Evolutionary conservation across 2,329 filamentous ascomycete species (phyloP), one percentile per base, ranked within the genome.

Genomic region (Calonectria pseudoturangicola): DNA sequence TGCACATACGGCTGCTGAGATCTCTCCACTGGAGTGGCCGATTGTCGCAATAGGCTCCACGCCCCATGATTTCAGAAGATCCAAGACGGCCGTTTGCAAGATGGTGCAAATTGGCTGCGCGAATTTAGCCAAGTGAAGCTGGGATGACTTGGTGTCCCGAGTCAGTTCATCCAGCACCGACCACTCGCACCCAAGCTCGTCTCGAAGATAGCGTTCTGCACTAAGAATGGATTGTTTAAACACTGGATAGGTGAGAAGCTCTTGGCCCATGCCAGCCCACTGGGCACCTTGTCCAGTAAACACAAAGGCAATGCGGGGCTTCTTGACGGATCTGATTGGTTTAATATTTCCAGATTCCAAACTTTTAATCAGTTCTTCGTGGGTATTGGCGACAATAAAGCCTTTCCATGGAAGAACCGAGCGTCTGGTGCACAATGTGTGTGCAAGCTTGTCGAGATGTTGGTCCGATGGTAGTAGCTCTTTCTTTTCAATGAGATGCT

Each of bases 251-350:
- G 0, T 43, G 13, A 70, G 30, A 1, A 85, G 72, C 41, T 77
- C 71, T 7, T 69, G 66, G 10, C 83, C 84, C 83, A 85, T 85
- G 0, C 72, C 43, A 1, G 79, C 62, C 79, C 79, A 84, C 58
- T 84, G 82, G 0, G 83, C 82, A 13, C 83, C 83, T 48, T 84
- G 83, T 0, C 82, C 82, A 1, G 82, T 84, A 63, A 84, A 84
- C 4, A 84, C 75, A 4, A 77, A 79, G 2, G 81, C 70, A n/a
- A 79, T 73, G 76, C 54, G n/a, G 5, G 47, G 21, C 10, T 64
- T 3, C 63, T 50, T 27, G n/a, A 25, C 12, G 4, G 21, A 25
- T 50, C 21, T 50, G 21, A 28, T n/a, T n/a, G 47, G 79, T 6
- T 41, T 62, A 47, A 75, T 62, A 16, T 62, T 39, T 8, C 41